Evolutionary conservation across 164 flowering plant genomes (phyloP).

Genomic region (Vitis amurensis): DNA sequence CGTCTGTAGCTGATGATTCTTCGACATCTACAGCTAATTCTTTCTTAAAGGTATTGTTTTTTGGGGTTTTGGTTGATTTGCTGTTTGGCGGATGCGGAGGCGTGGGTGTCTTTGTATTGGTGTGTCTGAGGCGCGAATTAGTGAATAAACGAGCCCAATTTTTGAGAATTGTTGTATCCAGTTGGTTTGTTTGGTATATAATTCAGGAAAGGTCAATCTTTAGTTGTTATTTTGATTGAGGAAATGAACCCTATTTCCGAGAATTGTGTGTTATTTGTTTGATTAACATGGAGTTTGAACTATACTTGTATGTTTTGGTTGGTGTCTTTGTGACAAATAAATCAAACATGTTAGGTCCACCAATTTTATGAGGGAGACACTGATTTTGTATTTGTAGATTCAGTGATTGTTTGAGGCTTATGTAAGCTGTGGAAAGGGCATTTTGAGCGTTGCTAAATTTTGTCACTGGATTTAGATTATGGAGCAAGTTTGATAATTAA

Average conservation of each 20-base stretch:
- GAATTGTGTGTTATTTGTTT: neutral
- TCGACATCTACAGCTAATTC: constrained; percentile 17
- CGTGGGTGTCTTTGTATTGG: neutral
- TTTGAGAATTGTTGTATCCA: neutral
- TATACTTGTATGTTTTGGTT: too few species aligned
- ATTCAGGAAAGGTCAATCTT: neutral
- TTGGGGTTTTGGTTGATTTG: neutral
- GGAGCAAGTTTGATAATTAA: too few species aligned
- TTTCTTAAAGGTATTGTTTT: constrained; percentile 46
- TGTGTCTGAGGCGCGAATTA: neutral
- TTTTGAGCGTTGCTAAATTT: neutral
- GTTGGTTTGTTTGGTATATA: neutral
- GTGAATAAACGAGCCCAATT: neutral
- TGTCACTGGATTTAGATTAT: too few species aligned
- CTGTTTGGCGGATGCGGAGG: neutral
- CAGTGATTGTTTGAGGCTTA: neutral
- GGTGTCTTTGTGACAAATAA: too few species aligned
- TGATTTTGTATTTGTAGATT: too few species aligned
- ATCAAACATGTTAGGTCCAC: too few species aligned
- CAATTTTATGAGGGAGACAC: too few species aligned
- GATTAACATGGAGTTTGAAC: neutral
- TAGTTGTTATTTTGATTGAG: neutral
- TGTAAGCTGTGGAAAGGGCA: neutral
- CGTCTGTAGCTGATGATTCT: constrained; percentile 37
- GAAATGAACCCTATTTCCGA: neutral